These are phyloP conservation scores for Pulveroboletus sp. DNA, from an alignment of 768 basidiomycete genomes.

Conservation along the genomic window DNA sequence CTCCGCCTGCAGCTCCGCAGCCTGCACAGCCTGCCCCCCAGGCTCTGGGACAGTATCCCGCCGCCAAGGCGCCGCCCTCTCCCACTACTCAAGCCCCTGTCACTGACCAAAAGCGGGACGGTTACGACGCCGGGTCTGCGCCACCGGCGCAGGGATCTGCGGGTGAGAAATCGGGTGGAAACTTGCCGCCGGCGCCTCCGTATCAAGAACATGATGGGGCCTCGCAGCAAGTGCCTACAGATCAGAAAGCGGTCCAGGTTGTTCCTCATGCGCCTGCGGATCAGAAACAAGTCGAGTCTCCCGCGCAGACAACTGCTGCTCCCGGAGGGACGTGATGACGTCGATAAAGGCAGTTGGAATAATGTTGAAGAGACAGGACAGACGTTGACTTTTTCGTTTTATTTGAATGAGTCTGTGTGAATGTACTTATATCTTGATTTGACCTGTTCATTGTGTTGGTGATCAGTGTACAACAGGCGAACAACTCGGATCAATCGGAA, in stretches of 20 bases:
- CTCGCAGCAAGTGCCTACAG: neutral
- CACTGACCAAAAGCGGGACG: constrained; percentile 4
- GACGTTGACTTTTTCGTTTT: neutral
- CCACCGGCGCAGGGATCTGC: neutral
- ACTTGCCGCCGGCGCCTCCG: neutral
- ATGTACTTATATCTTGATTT: neutral
- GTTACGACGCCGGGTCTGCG: neutral
- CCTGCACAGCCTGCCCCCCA: neutral
- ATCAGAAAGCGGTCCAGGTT: constrained; percentile 5
- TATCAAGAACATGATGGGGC: neutral
- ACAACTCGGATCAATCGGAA: no score
- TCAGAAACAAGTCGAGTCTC: constrained; percentile 5
- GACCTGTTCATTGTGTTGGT: neutral
- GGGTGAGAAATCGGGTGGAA: neutral
- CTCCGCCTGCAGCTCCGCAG: no score
- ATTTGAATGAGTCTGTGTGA: neutral
- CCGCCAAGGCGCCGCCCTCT: neutral
- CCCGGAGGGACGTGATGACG: neutral
- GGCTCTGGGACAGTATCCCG: neutral
- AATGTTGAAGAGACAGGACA: neutral
- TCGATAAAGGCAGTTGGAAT: no score
- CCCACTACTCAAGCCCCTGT: constrained; percentile 1
- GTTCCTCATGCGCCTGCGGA: neutral
- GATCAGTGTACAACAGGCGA: no score
- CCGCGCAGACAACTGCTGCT: neutral